Base-by-base conservation (phyloP, 192 early-diverging fungal genomes). In the Glomus cerebriforme region DNA sequence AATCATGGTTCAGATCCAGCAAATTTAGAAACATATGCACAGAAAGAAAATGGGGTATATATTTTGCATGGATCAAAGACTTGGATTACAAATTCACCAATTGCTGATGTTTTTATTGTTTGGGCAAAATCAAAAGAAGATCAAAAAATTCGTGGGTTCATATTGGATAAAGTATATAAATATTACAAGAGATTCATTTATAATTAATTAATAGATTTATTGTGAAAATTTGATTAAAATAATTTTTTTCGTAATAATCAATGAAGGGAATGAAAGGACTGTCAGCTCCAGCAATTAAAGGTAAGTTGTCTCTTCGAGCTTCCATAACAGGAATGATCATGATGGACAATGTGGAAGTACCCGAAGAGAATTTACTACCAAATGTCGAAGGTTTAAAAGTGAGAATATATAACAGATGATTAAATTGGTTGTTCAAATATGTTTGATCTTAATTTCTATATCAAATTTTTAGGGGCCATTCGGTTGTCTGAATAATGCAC, bases 81-180 rank as follows among this genome's bases (percentile, higher is more conserved):
- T 65, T 99, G 98, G 98, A 99, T 97, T 84, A 97, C 98, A 75
- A 99, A 99, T 89, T 95, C 95, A 43, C 97, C 97, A 13, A 93
- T 99, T 65, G 97, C 97, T 59, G 96, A 98, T 70, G 92, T 98
- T 31, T 97, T 97, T 88, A 88, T 99, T 31, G 88, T 99, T 29
- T 99, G 97, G 97, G 97, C 96, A 39, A 97, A 96, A 86, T 89
- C 90, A 60, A 80, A 79, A 60, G 94, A 95, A 7, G 92, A 94
- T 80, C 79, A 82, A 72, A 89, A 90, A 81, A 98, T 99, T 81
- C 91, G 94, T 67, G 97, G 97, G 1, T 99, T 97, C 73, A 92
- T 99, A 47, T 86, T 99, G 26, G 97, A 99, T 82, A 95, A 94
- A 85, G 90, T 92, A 80, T 5, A 27, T 0, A 71, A 47, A 31